A percentile compares a stretch with the other conserved stretches of the same genome.
Conservation (phyloP, 805 yeast species). For the Pichia pseudocactophila region DNA sequence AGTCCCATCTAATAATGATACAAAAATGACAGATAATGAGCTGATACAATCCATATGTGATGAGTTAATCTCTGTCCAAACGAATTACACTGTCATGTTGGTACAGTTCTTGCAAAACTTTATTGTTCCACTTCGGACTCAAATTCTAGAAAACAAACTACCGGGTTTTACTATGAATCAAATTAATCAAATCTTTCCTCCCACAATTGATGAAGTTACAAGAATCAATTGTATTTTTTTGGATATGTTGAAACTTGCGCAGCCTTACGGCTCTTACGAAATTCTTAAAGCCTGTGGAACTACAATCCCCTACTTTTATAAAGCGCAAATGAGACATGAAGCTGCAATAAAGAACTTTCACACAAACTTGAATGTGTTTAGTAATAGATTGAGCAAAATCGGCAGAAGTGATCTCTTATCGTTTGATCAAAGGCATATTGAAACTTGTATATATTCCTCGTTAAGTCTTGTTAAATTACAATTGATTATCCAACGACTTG, state of each 20-base stretch:
- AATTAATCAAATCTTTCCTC: constrained; percentile 79
- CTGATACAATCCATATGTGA: constrained; percentile 46
- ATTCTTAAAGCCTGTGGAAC: constrained; percentile 71
- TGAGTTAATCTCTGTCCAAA: constrained; percentile 65
- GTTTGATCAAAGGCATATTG: constrained; percentile 45
- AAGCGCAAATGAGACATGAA: constrained; percentile 89
- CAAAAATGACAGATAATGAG: constrained; percentile 15
- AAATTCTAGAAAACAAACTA: constrained; percentile 48
- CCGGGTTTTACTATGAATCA: constrained; percentile 49
- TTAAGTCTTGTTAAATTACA: constrained; percentile 65
- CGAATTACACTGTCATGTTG: constrained; percentile 60
- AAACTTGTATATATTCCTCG: constrained; percentile 57
- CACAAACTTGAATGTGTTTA: constrained; percentile 34
- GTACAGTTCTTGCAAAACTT: constrained; percentile 72
- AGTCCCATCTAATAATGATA: constrained; percentile 37
- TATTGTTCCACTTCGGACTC: constrained; percentile 67
- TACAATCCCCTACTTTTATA: constrained; percentile 82
- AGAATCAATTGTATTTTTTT: constrained; percentile 79
- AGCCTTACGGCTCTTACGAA: constrained; percentile 64
- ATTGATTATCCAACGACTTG: constrained; percentile 55
- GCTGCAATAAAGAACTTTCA: constrained; percentile 74
- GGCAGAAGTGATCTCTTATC: constrained; percentile 22
- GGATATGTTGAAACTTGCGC: constrained; percentile 62
- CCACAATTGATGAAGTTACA: constrained; percentile 90
- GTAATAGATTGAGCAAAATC: constrained; percentile 27